A percentile compares a stretch with the other conserved stretches of the same genome.
Evolutionary conservation across 805 yeast species (phyloP).

Genomic region (Grigorovia humatica): DNA sequence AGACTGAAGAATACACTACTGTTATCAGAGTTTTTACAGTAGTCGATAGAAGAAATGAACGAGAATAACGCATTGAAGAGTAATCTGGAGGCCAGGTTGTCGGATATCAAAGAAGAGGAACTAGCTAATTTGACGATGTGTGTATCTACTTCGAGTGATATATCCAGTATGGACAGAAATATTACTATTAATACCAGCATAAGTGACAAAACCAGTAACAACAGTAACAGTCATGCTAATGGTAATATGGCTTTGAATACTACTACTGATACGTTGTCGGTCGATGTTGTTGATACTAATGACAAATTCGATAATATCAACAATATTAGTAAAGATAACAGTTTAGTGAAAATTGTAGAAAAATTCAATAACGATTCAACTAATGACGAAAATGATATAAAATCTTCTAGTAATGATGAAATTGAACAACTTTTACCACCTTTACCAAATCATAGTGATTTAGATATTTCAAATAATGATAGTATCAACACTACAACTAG

Average conservation of each 20-base stretch:
- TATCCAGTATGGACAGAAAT: not conserved
- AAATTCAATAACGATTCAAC: no score
- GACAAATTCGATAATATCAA: no score
- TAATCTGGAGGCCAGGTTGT: conserved; percentile 4
- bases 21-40: no score
- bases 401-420: conserved; percentile 12
- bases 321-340: not conserved
- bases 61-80: not conserved
- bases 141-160: not conserved
- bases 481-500: not conserved
- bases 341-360: not conserved
- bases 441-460: conserved; percentile 11
- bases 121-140: not conserved
- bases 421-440: conserved; percentile 15
- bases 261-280: not conserved
- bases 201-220: not conserved
- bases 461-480: not conserved
- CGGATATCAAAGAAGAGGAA: conserved; percentile 24
- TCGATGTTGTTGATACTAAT: not conserved
- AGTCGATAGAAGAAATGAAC: not conserved
- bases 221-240: not conserved
- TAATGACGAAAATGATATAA: not conserved
- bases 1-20: no score
- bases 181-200: no score
- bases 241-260: not conserved